These are phyloP conservation scores for Penicillium sp. DNA, from an alignment of 2,329 filamentous ascomycete species.

Conservation along the genomic window DNA sequence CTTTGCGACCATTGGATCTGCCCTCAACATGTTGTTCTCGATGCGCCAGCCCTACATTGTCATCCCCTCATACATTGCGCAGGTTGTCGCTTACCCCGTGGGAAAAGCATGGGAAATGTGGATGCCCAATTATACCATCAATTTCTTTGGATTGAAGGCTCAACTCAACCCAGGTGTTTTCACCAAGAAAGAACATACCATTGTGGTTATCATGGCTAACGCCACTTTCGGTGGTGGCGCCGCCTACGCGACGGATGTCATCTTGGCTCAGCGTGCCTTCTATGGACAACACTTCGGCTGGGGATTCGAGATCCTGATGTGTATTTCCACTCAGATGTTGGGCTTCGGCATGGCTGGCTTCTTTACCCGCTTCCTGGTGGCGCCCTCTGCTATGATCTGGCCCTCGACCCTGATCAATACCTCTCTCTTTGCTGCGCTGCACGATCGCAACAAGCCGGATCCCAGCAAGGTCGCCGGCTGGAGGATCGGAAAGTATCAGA, in stretches of 20 bases:
- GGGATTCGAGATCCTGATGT: slow-evolving; percentile 63
- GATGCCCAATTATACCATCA: slow-evolving; percentile 39
- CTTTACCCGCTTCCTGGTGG: slow-evolving; percentile 60
- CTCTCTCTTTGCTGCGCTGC: slow-evolving; percentile 69
- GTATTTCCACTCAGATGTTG: slow-evolving; percentile 66
- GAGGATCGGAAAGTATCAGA: slow-evolving; percentile 62
- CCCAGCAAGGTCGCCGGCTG: slow-evolving; percentile 61
- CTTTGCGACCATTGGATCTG: slow-evolving; percentile 62
- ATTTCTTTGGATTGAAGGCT: slow-evolving; percentile 38
- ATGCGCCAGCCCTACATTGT: slow-evolving; percentile 58
- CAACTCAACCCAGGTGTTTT: slow-evolving; percentile 46
- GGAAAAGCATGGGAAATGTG: slow-evolving; percentile 41
- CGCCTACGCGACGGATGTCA: slow-evolving; percentile 71
- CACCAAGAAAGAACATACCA: slow-evolving; percentile 48
- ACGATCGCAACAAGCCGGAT: slow-evolving; percentile 59
- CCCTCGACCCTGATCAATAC: slow-evolving; percentile 65
- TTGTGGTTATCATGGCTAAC: slow-evolving; percentile 57
- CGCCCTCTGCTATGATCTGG: slow-evolving; percentile 69
- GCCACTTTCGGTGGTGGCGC: slow-evolving; percentile 60
- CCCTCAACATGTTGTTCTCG: slow-evolving; percentile 59
- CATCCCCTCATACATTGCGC: slow-evolving; percentile 61
- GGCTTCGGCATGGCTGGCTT: slow-evolving; percentile 69
- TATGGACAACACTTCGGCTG: slow-evolving; percentile 70
- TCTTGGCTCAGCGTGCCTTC: slow-evolving; percentile 68
- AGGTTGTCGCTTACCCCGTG: slow-evolving; percentile 60